A percentile compares a stretch with the other conserved stretches of the same genome.
phyloP scores from a whole-genome alignment of 768 basidiomycete species.

The Lentinula raphanica region DNA sequence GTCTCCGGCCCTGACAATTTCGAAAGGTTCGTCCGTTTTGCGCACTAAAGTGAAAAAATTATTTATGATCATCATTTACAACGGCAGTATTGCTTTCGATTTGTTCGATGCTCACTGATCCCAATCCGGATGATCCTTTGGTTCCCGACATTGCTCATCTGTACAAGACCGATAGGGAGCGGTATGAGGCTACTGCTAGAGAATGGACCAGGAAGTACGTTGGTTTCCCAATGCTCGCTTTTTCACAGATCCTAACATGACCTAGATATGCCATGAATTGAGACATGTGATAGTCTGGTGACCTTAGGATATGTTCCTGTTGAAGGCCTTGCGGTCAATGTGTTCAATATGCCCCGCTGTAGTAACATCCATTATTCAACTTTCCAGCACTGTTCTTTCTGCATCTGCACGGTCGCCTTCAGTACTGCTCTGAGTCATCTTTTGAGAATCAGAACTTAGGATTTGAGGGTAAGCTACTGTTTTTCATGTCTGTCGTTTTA shows the following conservation, averaged over 20 bases:
- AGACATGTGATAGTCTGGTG: neutral
- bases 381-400: neutral
- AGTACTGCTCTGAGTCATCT: no score
- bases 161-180: slow-evolving; percentile 97
- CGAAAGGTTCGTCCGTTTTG: slow-evolving; percentile 72
- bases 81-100: slow-evolving; percentile 88
- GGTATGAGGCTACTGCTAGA: slow-evolving; percentile 96
- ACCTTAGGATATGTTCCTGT: neutral
- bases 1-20: slow-evolving; percentile 98
- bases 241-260: neutral
- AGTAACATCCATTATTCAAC: neutral
- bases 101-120: slow-evolving; percentile 99
- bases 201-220: slow-evolving; percentile 99
- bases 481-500: no score
- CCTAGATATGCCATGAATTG: slow-evolving; percentile 50
- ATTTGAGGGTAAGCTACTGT: no score
- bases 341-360: slow-evolving; percentile 6
- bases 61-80: neutral
- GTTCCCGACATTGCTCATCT: slow-evolving; percentile 98
- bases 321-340: neutral
- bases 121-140: slow-evolving; percentile 97
- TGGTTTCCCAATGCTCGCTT: slow-evolving; percentile 1
- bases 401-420: no score
- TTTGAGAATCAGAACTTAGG: no score
- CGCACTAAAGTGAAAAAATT: neutral